These are phyloP conservation scores for Lecanicillium sp. DNA, from an alignment of 2,329 filamentous ascomycete genomes.

Conservation along the genomic window DNA sequence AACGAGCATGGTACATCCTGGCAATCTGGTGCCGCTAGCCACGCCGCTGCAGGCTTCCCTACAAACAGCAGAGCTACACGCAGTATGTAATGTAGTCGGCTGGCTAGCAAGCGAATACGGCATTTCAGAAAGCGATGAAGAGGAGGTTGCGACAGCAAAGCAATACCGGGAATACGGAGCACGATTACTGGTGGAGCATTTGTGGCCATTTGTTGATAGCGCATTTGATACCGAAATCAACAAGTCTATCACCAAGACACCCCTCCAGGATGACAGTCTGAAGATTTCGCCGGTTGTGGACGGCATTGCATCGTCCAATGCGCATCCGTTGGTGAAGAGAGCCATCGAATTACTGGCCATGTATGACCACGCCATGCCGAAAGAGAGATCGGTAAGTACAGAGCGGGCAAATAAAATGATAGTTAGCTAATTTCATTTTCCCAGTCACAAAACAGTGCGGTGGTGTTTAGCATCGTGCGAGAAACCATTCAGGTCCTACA, in stretches of 20 bases:
- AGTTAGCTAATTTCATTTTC: slow-evolving; percentile 11
- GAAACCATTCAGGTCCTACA: slow-evolving; percentile 81
- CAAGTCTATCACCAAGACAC: slow-evolving; percentile 43
- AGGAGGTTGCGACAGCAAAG: slow-evolving; percentile 42
- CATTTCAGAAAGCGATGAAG: slow-evolving; percentile 47
- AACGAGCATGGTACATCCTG: slow-evolving; percentile 43
- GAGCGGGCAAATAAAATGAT: not conserved
- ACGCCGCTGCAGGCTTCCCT: slow-evolving; percentile 40
- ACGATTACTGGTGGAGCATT: slow-evolving; percentile 44
- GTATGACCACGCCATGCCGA: slow-evolving; percentile 58
- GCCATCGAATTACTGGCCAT: slow-evolving; percentile 50
- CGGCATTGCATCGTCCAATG: slow-evolving; percentile 45
- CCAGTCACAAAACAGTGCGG: slow-evolving; percentile 39
- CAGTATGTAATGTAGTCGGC: slow-evolving; percentile 46
- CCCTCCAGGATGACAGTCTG: slow-evolving; percentile 37
- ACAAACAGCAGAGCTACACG: slow-evolving; percentile 37
- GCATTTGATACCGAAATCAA: slow-evolving; percentile 47
- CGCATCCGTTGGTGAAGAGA: slow-evolving; percentile 48
- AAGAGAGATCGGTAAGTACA: slow-evolving; percentile 49
- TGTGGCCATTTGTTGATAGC: slow-evolving; percentile 48
- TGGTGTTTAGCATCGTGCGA: slow-evolving; percentile 68
- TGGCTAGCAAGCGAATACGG: slow-evolving; percentile 53
- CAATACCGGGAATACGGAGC: slow-evolving; percentile 50
- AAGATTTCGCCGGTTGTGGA: slow-evolving; percentile 41
- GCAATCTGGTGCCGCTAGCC: slow-evolving; percentile 45